Percentiles rank a stretch among this genome's conserved stretches.
These are phyloP conservation scores for Rhizopus microsporus DNA, from an alignment of 371 early-diverging fungal species.

Conservation along the genomic window DNA sequence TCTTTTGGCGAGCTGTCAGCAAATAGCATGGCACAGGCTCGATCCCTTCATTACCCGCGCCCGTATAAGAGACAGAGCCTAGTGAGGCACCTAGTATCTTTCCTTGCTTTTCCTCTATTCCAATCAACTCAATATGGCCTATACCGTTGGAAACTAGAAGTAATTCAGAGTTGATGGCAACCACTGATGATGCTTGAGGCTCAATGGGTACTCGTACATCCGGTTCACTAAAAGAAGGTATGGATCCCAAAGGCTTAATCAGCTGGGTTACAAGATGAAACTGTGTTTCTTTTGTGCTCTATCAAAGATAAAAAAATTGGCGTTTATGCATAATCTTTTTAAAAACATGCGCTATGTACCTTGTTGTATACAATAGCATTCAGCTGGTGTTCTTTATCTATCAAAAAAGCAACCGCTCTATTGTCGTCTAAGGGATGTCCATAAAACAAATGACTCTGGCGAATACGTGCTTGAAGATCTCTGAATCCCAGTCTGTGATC, in stretches of 20 bases:
- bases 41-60: conserved; percentile 42
- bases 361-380: conserved; percentile 41
- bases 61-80: conserved; percentile 27
- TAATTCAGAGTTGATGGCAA: conserved; percentile 27
- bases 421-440: conserved; percentile 36
- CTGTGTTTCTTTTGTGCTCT: conserved; percentile 9
- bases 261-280: conserved; percentile 23
- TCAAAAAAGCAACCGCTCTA: conserved; percentile 39
- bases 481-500: conserved; percentile 50
- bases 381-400: conserved; percentile 45
- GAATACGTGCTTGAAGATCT: conserved; percentile 69
- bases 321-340: neutral
- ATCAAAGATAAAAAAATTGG: neutral
- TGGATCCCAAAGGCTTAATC: conserved; percentile 23
- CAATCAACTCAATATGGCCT: conserved; percentile 41
- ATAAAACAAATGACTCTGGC: conserved; percentile 63
- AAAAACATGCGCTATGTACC: conserved; percentile 29
- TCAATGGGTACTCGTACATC: conserved; percentile 26
- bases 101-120: conserved; percentile 16
- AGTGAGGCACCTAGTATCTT: conserved; percentile 18
- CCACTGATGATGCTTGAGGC: conserved; percentile 37
- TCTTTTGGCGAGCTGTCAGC: conserved; percentile 29
- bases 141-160: conserved; percentile 37
- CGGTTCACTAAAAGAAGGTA: conserved; percentile 38
- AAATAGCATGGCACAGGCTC: conserved; percentile 48